Percentiles rank a stretch among this genome's conserved stretches.
These are phyloP conservation scores for Neurospora sp. DNA, from an alignment of 495 filamentous ascomycete species.

Conservation along the genomic window DNA sequence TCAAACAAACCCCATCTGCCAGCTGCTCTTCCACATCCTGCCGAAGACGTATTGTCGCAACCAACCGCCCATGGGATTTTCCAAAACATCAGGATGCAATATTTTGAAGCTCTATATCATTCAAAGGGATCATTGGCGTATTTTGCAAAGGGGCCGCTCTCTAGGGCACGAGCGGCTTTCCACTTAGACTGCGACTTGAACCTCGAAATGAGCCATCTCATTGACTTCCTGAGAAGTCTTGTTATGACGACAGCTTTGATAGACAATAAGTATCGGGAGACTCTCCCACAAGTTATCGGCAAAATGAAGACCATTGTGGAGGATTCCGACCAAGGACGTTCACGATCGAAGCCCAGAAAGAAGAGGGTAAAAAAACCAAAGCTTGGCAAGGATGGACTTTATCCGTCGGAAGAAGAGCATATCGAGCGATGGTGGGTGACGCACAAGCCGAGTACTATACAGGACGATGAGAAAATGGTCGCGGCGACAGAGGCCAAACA, in stretches of 20 bases:
- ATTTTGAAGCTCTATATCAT: conserved; percentile 80
- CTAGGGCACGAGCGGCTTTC: conserved; percentile 73
- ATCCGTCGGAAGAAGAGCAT: conserved; percentile 63
- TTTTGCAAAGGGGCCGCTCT: conserved; percentile 91
- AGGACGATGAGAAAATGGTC: conserved; percentile 25
- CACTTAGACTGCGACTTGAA: conserved; percentile 44
- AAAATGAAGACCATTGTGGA: conserved; percentile 48
- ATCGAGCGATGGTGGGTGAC: conserved; percentile 70
- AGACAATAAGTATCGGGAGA: conserved; percentile 81
- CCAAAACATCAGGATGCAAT: conserved; percentile 62
- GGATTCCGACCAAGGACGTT: conserved; percentile 49
- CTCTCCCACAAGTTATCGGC: conserved; percentile 55
- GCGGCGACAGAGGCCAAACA: conserved; percentile 38
- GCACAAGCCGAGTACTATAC: conserved; percentile 27
- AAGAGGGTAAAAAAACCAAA: conserved; percentile 61
- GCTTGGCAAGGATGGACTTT: conserved; percentile 66
- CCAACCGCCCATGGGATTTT: conserved; percentile 55
- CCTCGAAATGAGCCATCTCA: conserved; percentile 48
- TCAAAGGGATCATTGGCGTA: conserved; percentile 93
- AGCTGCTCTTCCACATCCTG: neutral
- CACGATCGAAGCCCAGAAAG: conserved; percentile 35
- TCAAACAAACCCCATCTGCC: neutral
- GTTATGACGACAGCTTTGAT: conserved; percentile 64
- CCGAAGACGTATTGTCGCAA: conserved; percentile 22
- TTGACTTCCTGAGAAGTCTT: conserved; percentile 58